Conservation (phyloP, 2,329 filamentous ascomycete species). For the Lecanicillium sp. region DNA sequence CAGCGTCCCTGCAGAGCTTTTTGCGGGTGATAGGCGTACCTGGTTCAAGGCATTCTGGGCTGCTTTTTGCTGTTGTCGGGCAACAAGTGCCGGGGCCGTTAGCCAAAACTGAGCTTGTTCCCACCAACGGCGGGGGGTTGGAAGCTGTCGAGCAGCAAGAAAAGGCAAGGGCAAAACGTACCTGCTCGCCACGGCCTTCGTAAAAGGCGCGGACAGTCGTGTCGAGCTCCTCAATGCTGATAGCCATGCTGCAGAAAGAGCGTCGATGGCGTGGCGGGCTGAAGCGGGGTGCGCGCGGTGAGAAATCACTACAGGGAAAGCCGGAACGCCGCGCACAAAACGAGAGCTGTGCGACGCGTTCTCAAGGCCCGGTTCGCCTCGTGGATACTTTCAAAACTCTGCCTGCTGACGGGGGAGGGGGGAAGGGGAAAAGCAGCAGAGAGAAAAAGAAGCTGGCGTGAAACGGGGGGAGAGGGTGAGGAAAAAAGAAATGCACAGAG, state of each 20-base stretch:
- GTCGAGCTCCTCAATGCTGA: slow-evolving; percentile 90
- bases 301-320: slow-evolving; percentile 14
- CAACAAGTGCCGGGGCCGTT: no score
- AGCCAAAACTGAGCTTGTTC: no score
- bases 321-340: slow-evolving; percentile 17
- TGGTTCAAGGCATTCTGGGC: slow-evolving; percentile 90
- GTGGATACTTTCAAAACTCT: no score
- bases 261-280: slow-evolving; percentile 15
- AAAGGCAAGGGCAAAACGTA: slow-evolving; percentile 37
- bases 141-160: slow-evolving; percentile 4
- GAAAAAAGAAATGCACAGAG: slow-evolving; percentile 4
- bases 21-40: slow-evolving; percentile 47
- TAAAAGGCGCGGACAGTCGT: slow-evolving; percentile 94
- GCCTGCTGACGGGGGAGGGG: background rate
- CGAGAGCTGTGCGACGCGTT: slow-evolving; percentile 16
- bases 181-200: slow-evolving; percentile 89
- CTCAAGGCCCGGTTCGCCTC: no score
- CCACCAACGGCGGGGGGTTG: background rate
- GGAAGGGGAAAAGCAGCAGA: slow-evolving; percentile 10
- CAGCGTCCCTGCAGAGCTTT: background rate
- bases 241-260: slow-evolving; percentile 45
- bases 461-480: slow-evolving; percentile 1
- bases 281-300: slow-evolving; percentile 22
- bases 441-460: slow-evolving; percentile 12
- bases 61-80: slow-evolving; percentile 70